Evolutionary conservation across 2,329 filamentous ascomycete genomes (phyloP).

Genomic region (Seiridium cupressi): DNA sequence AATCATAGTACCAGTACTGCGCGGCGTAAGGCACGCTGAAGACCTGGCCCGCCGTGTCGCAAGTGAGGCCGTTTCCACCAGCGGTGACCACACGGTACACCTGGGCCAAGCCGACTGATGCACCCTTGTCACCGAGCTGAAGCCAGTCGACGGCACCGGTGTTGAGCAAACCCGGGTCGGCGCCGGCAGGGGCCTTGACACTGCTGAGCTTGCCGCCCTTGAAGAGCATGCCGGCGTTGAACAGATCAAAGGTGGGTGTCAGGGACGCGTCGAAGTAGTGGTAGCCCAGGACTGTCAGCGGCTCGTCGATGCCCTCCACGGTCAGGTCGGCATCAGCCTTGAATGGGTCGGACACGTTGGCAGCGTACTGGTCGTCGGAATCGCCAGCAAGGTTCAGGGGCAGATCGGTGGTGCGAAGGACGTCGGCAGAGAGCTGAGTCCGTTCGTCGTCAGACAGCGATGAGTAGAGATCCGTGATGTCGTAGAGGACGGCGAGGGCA

Average conservation of each 20-base stretch:
- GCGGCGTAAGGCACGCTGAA: constrained; percentile 55
- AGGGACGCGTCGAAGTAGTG: constrained; percentile 62
- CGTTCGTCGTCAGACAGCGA: constrained; percentile 38
- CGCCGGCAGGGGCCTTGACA: constrained; percentile 49
- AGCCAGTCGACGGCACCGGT: constrained; percentile 58
- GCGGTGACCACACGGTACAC: constrained; percentile 57
- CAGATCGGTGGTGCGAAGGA: constrained; percentile 38
- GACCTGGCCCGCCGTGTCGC: constrained; percentile 33
- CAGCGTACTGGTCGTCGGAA: constrained; percentile 32
- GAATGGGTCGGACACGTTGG: constrained; percentile 45
- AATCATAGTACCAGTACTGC: constrained; percentile 58
- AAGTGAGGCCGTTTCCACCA: constrained; percentile 46
- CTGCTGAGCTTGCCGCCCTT: constrained; percentile 46
- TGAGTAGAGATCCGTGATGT: constrained; percentile 52
- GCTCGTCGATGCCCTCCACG: constrained; percentile 26
- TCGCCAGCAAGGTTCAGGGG: constrained; percentile 46
- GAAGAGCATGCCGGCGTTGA: constrained; percentile 35
- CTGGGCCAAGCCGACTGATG: constrained; percentile 27
- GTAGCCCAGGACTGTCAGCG: constrained; percentile 52
- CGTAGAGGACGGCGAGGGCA: constrained; percentile 60
- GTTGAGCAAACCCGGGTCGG: constrained; percentile 42
- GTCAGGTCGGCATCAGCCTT: constrained; percentile 36
- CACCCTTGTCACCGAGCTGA: constrained; percentile 39
- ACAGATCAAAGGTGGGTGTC: constrained; percentile 60
- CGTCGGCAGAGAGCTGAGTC: constrained; percentile 34